Conservation (phyloP, 2,329 filamentous ascomycete species). For the Lithohypha guttulata region DNA sequence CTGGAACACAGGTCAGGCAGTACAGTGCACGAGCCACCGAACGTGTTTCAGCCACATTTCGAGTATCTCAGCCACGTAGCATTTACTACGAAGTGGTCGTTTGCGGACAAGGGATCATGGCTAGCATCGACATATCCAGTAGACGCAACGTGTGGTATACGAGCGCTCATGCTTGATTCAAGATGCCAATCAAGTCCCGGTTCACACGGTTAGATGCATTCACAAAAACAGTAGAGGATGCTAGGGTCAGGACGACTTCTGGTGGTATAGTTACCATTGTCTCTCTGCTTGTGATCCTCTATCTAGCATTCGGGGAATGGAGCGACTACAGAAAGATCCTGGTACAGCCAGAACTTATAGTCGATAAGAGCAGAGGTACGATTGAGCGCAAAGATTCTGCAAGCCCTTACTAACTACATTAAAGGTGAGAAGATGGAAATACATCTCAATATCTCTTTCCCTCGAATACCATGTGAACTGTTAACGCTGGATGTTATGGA, state of each 20-base stretch:
- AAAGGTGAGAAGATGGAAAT: slow-evolving; percentile 97
- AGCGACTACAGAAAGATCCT: slow-evolving; percentile 75
- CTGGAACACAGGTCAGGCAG: too few species aligned
- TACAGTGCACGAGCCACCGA: too few species aligned
- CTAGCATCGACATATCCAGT: too few species aligned
- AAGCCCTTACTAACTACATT: slow-evolving; percentile 9
- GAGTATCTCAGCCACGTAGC: too few species aligned
- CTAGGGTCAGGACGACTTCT: slow-evolving; percentile 86
- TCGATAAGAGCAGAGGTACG: slow-evolving; percentile 87
- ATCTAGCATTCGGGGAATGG: slow-evolving; percentile 92
- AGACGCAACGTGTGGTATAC: too few species aligned
- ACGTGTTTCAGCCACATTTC: too few species aligned
- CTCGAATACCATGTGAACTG: slow-evolving; percentile 84
- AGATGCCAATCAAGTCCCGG: slow-evolving; percentile 81
- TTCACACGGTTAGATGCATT: slow-evolving; percentile 97
- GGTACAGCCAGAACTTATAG: slow-evolving; percentile 83
- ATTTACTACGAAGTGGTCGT: too few species aligned
- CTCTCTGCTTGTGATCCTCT: slow-evolving; percentile 78
- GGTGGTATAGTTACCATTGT: slow-evolving; percentile 90
- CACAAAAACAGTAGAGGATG: slow-evolving; percentile 98
- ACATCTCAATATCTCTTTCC: slow-evolving; percentile 93
- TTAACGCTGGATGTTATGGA: slow-evolving; percentile 98
- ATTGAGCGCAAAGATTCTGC: background rate
- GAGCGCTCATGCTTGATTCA: too few species aligned
- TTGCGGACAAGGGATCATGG: too few species aligned